Conservation (phyloP, 768 basidiomycete genomes). For the Cubamyces sp. region DNA sequence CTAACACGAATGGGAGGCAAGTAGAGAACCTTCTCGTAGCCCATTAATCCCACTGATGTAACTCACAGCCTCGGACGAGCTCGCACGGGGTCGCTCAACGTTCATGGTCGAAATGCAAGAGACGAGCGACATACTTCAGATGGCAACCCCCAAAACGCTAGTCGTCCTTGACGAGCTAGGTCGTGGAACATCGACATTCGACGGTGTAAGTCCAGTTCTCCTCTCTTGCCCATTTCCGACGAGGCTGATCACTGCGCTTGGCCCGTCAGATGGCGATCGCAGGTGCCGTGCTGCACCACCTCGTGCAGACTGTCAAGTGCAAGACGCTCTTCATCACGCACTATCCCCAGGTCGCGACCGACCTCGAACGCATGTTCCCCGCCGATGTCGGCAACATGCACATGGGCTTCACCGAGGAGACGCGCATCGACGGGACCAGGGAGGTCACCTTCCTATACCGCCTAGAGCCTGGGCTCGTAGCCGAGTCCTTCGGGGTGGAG, state of each 20-base stretch:
- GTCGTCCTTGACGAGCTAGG: conserved; percentile 93
- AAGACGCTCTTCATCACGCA: conserved; percentile 95
- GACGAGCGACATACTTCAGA: conserved; percentile 84
- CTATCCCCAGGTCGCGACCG: conserved; percentile 82
- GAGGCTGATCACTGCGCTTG: conserved; percentile 27
- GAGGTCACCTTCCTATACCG: conserved; percentile 89
- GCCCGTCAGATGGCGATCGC: conserved; percentile 80
- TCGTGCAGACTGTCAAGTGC: conserved; percentile 60
- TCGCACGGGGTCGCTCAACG: conserved; percentile 85
- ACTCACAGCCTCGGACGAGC: conserved; percentile 77
- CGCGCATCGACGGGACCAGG: conserved; percentile 69
- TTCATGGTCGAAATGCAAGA: conserved; percentile 98
- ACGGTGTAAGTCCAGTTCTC: conserved; percentile 54
- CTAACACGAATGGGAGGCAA: conserved; percentile 89
- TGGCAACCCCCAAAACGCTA: conserved; percentile 74
- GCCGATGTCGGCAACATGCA: conserved; percentile 74
- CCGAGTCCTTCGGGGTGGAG: conserved; percentile 91
- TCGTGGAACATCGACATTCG: conserved; percentile 89
- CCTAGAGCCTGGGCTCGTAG: conserved; percentile 70
- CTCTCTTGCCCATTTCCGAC: background rate
- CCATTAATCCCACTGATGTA: background rate
- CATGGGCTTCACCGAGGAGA: conserved; percentile 80
- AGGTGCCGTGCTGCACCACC: conserved; percentile 74
- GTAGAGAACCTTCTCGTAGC: conserved; percentile 22
- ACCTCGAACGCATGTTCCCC: conserved; percentile 63